Evolutionary conservation across 2,329 filamentous ascomycete species (phyloP).

Genomic region (Metarhizium humberi): DNA sequence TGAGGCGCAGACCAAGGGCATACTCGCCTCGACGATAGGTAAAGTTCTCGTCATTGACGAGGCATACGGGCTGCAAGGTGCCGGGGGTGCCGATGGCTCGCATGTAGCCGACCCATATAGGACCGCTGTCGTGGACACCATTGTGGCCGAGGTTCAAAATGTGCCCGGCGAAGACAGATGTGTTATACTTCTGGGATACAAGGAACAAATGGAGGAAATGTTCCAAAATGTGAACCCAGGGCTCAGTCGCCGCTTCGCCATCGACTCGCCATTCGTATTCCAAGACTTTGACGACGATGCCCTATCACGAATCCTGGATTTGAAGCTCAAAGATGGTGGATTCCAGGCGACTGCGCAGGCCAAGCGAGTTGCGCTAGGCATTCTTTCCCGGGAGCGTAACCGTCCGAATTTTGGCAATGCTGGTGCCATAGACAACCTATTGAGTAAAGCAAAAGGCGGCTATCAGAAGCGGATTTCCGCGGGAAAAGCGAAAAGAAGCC

Average conservation of each 20-base stretch:
- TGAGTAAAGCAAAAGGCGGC: slow-evolving; percentile 43
- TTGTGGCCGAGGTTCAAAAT: slow-evolving; percentile 65
- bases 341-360: slow-evolving; percentile 43
- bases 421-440: slow-evolving; percentile 60
- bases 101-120: slow-evolving; percentile 35
- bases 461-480: slow-evolving; percentile 20
- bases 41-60: slow-evolving; percentile 78
- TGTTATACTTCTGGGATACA: slow-evolving; percentile 62
- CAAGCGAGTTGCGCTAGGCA: slow-evolving; percentile 44
- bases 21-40: slow-evolving; percentile 54
- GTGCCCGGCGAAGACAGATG: slow-evolving; percentile 63
- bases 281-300: slow-evolving; percentile 56
- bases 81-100: slow-evolving; percentile 14
- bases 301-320: slow-evolving; percentile 47
- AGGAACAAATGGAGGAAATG: slow-evolving; percentile 61
- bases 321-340: slow-evolving; percentile 51
- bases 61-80: slow-evolving; percentile 56
- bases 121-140: slow-evolving; percentile 60
- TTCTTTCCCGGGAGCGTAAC: slow-evolving; percentile 53
- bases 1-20: slow-evolving; percentile 62
- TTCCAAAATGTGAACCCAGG: slow-evolving; percentile 67
- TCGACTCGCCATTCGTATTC: slow-evolving; percentile 56
- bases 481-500: slow-evolving; percentile 36
- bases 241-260: slow-evolving; percentile 54
- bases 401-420: slow-evolving; percentile 66